A percentile compares a stretch with the other conserved stretches of the same genome.
phyloP scores from a whole-genome alignment of 257 asterid genomes.

The Eucommia ulmoides region DNA sequence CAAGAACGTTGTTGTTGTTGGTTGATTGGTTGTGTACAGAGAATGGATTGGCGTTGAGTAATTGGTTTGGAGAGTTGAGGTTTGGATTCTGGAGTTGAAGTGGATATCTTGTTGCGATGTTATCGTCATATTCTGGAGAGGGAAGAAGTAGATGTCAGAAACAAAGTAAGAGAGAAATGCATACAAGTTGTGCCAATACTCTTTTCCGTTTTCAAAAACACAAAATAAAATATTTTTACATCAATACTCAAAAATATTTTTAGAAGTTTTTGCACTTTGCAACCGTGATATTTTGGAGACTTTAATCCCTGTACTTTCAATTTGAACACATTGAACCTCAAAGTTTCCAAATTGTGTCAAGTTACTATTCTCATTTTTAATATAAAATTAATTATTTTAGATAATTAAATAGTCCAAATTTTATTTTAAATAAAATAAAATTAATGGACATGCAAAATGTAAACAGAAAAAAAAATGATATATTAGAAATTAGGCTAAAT shows the following conservation, averaged over 20 bases:
- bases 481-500: too few relatives aligned
- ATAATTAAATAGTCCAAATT: too few relatives aligned
- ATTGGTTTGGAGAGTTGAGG: slow-evolving; percentile 31
- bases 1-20: slow-evolving; percentile 34
- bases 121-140: slow-evolving; percentile 46
- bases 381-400: too few relatives aligned
- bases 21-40: slow-evolving; percentile 41
- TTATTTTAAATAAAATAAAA: too few relatives aligned
- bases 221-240: background rate
- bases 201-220: too few relatives aligned
- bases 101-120: slow-evolving; percentile 30
- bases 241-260: background rate
- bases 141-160: slow-evolving; percentile 8
- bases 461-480: too few relatives aligned
- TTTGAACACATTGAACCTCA: background rate
- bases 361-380: too few relatives aligned
- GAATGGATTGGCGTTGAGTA: slow-evolving; percentile 33
- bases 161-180: slow-evolving; percentile 4
- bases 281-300: background rate
- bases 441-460: too few relatives aligned
- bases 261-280: background rate
- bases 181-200: too few relatives aligned
- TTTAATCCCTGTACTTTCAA: background rate
- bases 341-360: background rate
- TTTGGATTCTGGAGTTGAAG: slow-evolving; percentile 44